Base-by-base conservation (phyloP, 2,329 filamentous ascomycete species). In the Colletotrichum tabaci region DNA sequence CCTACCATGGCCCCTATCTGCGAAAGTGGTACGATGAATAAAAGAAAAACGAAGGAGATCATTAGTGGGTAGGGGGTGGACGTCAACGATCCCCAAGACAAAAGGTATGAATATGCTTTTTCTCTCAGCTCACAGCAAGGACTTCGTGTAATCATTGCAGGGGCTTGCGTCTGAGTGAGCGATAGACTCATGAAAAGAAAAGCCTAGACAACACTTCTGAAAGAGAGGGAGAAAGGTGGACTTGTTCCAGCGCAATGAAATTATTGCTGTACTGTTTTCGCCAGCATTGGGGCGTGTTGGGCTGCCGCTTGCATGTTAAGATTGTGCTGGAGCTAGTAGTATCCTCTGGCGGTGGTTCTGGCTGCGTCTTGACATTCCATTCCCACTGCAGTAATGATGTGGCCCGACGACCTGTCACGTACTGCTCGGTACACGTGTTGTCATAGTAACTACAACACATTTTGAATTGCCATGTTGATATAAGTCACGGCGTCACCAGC, bases 61-160 rank as follows among this genome's bases (percentile, higher is more conserved):
- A 21, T 40, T 10, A 42, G 30, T 23, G 10, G 47, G 15, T 23
- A 4, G 35, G 23, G 5, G n/a, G 16, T 15, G 35, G 16, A 30
- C 55, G 38, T 57, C 55, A 23, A 8, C 35, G 21, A 9, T 57
- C 38, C 23, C 53, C 55, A 26, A 5, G 55, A 18, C 53, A 56
- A 10, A 15, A 42, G 23, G 15, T 57, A 15, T 23, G 4, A 21
- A 57, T 4, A 57, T 23, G 30, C 4, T 23, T 60, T 60, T n/a
- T 60, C 21, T 26, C 15, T 30, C 15, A 9, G 38, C 30, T 9
- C 42, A 26, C 40, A 26, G 2, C 16, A 23, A 21, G 26, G 15
- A 60, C 40, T 46, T 42, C 18, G 21, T 35, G 68, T 63, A 65
- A 71, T 71, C 65, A 63, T 63, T 68, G 57, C 47, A 46, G 68